Evolutionary conservation across 768 basidiomycete genomes (phyloP).

Genomic region (Russula olivacea): DNA sequence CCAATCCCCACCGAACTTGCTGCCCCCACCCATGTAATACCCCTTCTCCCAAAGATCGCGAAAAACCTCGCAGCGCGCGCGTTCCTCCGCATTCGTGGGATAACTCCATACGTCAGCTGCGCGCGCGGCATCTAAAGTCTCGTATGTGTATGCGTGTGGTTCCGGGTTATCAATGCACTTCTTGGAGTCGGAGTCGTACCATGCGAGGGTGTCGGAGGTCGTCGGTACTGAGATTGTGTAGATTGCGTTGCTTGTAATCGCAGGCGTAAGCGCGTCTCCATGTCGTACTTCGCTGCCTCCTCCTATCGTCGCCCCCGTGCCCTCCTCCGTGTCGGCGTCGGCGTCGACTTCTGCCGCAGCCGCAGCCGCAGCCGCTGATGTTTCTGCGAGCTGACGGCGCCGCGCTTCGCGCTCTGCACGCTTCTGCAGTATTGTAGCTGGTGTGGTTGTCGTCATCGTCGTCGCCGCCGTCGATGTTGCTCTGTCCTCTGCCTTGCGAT

Average conservation of each 20-base stretch:
- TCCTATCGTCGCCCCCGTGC: background rate
- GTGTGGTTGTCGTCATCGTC: conserved; percentile 32
- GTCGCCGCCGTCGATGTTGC: conserved; percentile 49
- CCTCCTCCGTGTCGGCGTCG: background rate
- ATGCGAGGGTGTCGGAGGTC: conserved; percentile 53
- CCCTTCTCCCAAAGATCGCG: conserved; percentile 76
- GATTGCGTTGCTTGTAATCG: conserved; percentile 5
- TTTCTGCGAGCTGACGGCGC: conserved; percentile 11
- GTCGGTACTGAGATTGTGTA: conserved; percentile 65
- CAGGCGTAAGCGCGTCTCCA: background rate
- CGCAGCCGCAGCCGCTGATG: background rate
- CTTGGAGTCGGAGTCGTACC: conserved; percentile 45
- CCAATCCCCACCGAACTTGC: conserved; percentile 95
- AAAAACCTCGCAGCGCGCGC: conserved; percentile 76
- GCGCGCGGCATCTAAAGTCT: conserved; percentile 54
- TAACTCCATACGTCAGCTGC: conserved; percentile 72
- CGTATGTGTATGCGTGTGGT: conserved; percentile 39
- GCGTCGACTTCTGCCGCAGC: background rate
- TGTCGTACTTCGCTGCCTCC: background rate
- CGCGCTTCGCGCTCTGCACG: conserved; percentile 60
- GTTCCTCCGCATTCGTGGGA: conserved; percentile 57
- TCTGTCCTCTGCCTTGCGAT: conserved; percentile 37
- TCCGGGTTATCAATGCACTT: no score
- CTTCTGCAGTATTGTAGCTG: conserved; percentile 37
- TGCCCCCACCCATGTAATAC: conserved; percentile 81